A percentile compares a stretch with the other conserved stretches of the same genome.
Evolutionary conservation across 148 eudicot genomes (phyloP).

Genomic region (Nyssa sinensis): DNA sequence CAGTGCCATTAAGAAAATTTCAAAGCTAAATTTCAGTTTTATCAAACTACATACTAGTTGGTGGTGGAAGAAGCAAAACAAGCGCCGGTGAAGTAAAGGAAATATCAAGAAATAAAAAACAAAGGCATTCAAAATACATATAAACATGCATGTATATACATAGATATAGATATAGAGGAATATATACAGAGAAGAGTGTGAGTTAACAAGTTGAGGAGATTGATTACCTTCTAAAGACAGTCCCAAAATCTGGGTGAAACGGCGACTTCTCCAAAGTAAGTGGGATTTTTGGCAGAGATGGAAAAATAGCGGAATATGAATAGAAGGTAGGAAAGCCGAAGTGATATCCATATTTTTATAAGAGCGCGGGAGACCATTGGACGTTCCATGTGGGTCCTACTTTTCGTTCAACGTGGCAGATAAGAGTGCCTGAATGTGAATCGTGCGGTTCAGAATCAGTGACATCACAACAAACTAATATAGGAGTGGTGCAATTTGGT

Average conservation of each 20-base stretch:
- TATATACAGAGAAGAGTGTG: not conserved
- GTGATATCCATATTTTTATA: conserved; percentile 27
- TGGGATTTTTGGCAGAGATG: not conserved
- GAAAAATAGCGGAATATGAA: not conserved
- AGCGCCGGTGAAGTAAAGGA: too few relatives aligned
- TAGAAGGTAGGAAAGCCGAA: not conserved
- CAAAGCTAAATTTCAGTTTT: too few relatives aligned
- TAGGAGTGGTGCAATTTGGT: not conserved
- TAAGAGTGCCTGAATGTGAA: conserved; percentile 33
- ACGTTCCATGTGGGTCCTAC: conserved; percentile 25
- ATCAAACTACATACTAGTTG: too few relatives aligned
- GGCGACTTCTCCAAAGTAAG: not conserved
- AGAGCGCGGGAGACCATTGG: conserved; percentile 32
- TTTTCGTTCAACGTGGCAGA: conserved; percentile 45
- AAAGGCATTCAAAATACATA: not conserved
- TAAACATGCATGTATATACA: not conserved
- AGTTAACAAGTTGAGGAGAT: not conserved
- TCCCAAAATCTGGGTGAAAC: not conserved
- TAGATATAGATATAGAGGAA: not conserved
- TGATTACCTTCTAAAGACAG: not conserved
- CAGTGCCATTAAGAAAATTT: not conserved
- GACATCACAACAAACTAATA: not conserved
- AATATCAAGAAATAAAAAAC: not conserved
- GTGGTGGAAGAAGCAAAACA: not conserved
- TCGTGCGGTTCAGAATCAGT: conserved; percentile 15